Base-by-base conservation (phyloP, 2,329 filamentous ascomycete genomes). In the Pseudogymnoascus sp. region DNA sequence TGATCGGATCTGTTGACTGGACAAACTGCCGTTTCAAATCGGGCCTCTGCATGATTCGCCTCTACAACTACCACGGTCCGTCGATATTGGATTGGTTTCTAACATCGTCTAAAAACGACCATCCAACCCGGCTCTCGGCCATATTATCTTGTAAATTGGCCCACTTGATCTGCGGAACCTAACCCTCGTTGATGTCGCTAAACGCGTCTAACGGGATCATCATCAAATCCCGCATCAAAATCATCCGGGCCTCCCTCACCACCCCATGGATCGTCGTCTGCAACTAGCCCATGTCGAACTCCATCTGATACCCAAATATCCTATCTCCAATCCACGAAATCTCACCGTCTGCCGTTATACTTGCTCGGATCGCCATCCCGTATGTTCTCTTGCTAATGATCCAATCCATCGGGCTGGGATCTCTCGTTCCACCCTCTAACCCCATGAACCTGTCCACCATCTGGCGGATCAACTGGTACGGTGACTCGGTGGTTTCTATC, bases 331-430 rank as follows among this genome's bases (percentile, higher is more conserved):
- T 40, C 37, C n/a, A 16, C 37, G 6, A 40, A 40, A 40, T 40
- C 37, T 40, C 37, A 1, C 37, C n/a, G n/a, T 16, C n/a, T 4
- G n/a, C n/a, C 1, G 37, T 40, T 2, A 6, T 40, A 19, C 6
- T 40, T 5, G 37, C 37, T 19, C 78, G 76, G 66, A 80, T 79
- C 1, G 71, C 69, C 6, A 60, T 60, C 29, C 29, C 4, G 3
- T 60, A 60, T 35, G 56, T 33, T 33, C 56, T n/a, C 56, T 60
- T 60, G 56, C 56, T 60, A 5, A 60, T 60, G 24, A 37, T 60
- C 56, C 6, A 37, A 60, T 60, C 56, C 13, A 60, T 60, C 3
- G 6, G 56, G 56, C 19, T 29, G 1, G 29, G 31, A 3, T 60
- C 56, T 60, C 56, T 60, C 29, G 29, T 60, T 6, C 29, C 29